Conservation (phyloP, 2,329 filamentous ascomycete species). For the Colletotrichum noveboracense region DNA sequence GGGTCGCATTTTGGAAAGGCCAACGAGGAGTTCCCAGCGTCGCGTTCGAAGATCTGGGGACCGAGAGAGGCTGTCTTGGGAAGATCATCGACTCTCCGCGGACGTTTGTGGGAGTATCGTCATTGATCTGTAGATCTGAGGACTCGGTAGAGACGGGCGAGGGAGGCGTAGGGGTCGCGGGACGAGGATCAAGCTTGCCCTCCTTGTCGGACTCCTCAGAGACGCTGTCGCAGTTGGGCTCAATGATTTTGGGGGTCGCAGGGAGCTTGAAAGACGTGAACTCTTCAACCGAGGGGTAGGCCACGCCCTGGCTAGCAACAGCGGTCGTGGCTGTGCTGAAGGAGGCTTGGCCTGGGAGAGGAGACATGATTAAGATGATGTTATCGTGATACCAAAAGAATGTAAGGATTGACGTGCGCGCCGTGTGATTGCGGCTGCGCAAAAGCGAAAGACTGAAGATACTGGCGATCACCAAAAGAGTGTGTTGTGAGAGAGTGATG, state of each 20-base stretch:
- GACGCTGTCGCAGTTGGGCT: background rate
- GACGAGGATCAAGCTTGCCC: background rate
- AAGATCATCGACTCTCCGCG: slow-evolving; percentile 9
- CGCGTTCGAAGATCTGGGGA: background rate
- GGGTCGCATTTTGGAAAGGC: slow-evolving; percentile 16
- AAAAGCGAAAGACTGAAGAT: background rate
- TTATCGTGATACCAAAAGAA: background rate
- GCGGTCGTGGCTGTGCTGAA: slow-evolving; percentile 7
- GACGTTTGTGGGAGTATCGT: slow-evolving; percentile 1
- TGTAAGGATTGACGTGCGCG: background rate
- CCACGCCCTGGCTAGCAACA: background rate
- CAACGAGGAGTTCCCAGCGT: background rate
- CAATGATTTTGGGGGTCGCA: background rate
- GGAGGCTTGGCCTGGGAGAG: background rate
- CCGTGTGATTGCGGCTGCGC: background rate
- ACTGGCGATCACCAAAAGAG: background rate
- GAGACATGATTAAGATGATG: background rate
- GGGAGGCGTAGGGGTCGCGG: background rate
- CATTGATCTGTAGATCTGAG: background rate
- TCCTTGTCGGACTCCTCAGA: background rate
- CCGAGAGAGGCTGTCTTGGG: background rate
- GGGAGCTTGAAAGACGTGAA: slow-evolving; percentile 5
- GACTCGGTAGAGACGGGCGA: slow-evolving; percentile 2
- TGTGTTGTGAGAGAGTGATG: background rate
- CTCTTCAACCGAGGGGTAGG: slow-evolving; percentile 2